phyloP scores from a whole-genome alignment of 2,329 filamentous ascomycete species.

The Ploettnerulaceae sp. region DNA sequence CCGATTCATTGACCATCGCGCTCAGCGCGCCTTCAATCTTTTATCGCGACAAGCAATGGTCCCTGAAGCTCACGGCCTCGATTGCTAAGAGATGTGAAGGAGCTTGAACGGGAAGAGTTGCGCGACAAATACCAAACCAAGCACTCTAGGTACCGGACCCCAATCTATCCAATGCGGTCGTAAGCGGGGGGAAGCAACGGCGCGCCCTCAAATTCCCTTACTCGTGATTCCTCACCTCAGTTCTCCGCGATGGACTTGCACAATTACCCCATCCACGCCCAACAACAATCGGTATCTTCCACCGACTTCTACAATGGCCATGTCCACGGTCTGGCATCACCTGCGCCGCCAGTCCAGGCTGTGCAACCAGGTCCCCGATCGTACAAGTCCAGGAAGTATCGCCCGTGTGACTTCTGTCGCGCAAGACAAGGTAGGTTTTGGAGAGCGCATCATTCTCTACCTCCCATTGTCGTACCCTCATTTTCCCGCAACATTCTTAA shows the following conservation, averaged over 20 bases:
- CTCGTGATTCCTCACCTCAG: conserved; percentile 5
- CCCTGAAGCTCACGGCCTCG: not conserved
- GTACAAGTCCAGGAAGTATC: conserved; percentile 33
- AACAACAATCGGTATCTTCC: conserved; percentile 25
- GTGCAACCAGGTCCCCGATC: conserved; percentile 30
- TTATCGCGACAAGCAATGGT: not conserved
- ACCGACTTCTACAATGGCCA: conserved; percentile 30
- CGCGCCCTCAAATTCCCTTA: too few relatives aligned
- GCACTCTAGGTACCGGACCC: too few relatives aligned
- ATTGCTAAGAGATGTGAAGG: conserved; percentile 3
- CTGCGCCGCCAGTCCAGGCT: conserved; percentile 6
- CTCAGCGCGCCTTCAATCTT: not conserved
- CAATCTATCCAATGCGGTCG: too few relatives aligned
- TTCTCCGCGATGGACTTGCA: conserved; percentile 9
- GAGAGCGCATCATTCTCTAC: too few relatives aligned
- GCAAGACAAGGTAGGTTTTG: conserved; percentile 42
- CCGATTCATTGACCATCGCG: conserved; percentile 4
- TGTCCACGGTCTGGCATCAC: conserved; percentile 24
- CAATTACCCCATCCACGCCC: conserved; percentile 15
- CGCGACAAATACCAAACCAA: conserved; percentile 1
- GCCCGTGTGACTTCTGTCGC: conserved; percentile 44
- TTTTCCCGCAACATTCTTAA: too few relatives aligned
- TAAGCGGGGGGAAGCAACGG: too few relatives aligned
- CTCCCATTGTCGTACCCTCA: too few relatives aligned
- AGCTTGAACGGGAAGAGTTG: conserved; percentile 3